phyloP scores from a whole-genome alignment of 306 rosid genomes.

The Mimosa pudica region DNA sequence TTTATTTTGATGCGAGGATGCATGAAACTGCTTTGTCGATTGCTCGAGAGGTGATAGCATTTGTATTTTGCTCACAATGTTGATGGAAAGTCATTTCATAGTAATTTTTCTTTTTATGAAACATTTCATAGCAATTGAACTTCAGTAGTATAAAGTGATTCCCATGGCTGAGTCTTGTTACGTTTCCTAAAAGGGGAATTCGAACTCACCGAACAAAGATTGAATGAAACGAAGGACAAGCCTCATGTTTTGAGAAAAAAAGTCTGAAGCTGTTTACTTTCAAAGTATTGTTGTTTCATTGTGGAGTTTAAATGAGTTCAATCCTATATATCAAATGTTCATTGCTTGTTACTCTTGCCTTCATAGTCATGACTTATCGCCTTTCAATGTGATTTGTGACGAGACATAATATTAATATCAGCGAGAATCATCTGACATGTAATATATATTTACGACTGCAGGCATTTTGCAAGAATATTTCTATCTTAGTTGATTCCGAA shows the following conservation, averaged over 20 bases:
- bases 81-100: not conserved
- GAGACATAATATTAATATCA: not conserved
- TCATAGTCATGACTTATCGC: not conserved
- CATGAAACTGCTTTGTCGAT: slow-evolving; percentile 73
- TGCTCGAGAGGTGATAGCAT: slow-evolving; percentile 74
- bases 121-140: not conserved
- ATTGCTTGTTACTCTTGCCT: not conserved
- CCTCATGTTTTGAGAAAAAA: slow-evolving; percentile 21
- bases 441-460: slow-evolving; percentile 33
- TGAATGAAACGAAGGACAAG: not conserved
- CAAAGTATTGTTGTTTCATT: not conserved
- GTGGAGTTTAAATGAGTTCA: not conserved
- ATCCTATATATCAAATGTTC: not conserved
- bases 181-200: slow-evolving; percentile 14
- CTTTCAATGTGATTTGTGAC: slow-evolving; percentile 23
- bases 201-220: not conserved
- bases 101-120: not conserved
- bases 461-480: slow-evolving; percentile 69
- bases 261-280: not conserved
- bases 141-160: not conserved
- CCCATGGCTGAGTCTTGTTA: slow-evolving; percentile 25
- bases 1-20: slow-evolving; percentile 74
- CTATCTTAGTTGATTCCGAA: slow-evolving; percentile 86
- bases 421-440: not conserved
- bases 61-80: slow-evolving; percentile 11